Base-by-base conservation (phyloP, 2,329 filamentous ascomycete genomes). In the Verticillium klebahnii region DNA sequence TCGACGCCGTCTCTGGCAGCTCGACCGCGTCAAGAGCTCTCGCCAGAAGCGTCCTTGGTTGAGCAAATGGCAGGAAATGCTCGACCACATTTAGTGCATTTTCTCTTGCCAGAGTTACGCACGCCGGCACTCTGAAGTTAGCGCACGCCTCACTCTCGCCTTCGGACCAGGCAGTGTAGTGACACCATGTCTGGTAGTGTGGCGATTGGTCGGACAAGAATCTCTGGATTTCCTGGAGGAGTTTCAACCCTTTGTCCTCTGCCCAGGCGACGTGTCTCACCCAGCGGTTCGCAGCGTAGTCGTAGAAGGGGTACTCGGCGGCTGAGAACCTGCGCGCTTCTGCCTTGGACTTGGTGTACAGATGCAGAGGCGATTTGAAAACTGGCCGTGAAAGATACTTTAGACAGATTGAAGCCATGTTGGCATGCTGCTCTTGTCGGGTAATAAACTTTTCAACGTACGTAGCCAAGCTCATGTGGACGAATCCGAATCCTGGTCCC, bases 351-450 rank as follows among this genome's bases (percentile, higher is more conserved):
- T 25, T 29, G 19, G 34, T 11, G 12, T 52, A 40, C 11, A 37
- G 1, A 5, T 54, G 19, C 14, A 34, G 14, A n/a, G 56, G 12
- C 9, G 25, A 15, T 1, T 1, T 25, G 29, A 65, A 64, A 2
- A 23, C 9, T 3, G 58, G 25, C 9, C 56, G 54, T 9, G 57
- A 63, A 4, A 69, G 64, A 57, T 69, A 69, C 40, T 62, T 63
- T 7, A 69, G 45, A 54, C 67, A 69, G 2, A 67, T 19, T 17
- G 62, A 63, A 2, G 61, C 64, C 63, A 69, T 66, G 45, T 65
- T 66, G 5, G 60, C 63, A 15, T 66, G 60, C 25, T 64, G 64
- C 17, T 65, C 64, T 17, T 63, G 45, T 52, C 45, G 45, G 11
- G n/a, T 52, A 11, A 25, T 55, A 14, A 52, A 52, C 19, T 19